phyloP scores from a whole-genome alignment of 2,329 filamentous ascomycete genomes.

The Fusarium lateritium region DNA sequence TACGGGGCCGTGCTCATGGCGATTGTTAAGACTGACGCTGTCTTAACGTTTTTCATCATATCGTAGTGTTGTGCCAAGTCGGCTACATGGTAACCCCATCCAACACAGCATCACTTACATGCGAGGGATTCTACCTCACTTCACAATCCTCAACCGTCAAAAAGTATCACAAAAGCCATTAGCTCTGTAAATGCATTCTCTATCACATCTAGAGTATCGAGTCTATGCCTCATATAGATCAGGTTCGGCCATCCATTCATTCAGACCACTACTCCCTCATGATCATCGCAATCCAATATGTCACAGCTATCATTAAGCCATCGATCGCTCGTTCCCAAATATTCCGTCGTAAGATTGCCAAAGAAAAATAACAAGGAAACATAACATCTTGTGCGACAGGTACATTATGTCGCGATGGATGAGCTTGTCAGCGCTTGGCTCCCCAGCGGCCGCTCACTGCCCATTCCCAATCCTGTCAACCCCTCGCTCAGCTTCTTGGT shows the following conservation, averaged over 20 bases:
- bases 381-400: neutral
- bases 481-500: constrained; percentile 60
- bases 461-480: constrained; percentile 41
- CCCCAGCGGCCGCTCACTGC: constrained; percentile 44
- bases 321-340: constrained; percentile 2
- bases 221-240: constrained; percentile 34
- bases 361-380: constrained; percentile 2
- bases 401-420: constrained; percentile 23
- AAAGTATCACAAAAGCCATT: constrained; percentile 2
- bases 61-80: too few species aligned
- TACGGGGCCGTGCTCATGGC: too few species aligned
- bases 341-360: neutral
- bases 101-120: too few species aligned
- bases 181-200: constrained; percentile 36
- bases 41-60: too few species aligned
- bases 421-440: constrained; percentile 41
- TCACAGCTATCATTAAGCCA: constrained; percentile 23
- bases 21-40: too few species aligned
- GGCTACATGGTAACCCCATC: neutral
- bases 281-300: constrained; percentile 23
- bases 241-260: constrained; percentile 3
- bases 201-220: constrained; percentile 41
- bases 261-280: constrained; percentile 17
- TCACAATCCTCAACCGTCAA: neutral
- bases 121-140: neutral